These are phyloP conservation scores for Penicillium verrucosum DNA, from an alignment of 2,329 filamentous ascomycete species.

Conservation along the genomic window DNA sequence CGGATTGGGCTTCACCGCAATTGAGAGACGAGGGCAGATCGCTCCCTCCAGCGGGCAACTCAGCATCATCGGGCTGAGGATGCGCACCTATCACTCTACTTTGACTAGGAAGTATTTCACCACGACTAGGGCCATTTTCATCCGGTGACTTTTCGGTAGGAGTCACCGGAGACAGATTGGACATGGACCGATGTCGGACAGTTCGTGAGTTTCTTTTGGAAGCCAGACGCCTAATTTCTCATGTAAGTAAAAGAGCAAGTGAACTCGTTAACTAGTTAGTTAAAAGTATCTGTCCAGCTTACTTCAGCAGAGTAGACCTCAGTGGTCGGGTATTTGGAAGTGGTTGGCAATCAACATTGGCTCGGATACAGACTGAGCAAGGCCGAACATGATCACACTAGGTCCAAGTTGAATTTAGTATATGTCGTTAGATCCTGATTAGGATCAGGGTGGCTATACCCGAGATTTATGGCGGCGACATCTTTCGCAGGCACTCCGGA, in stretches of 20 bases:
- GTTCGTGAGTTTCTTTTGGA: neutral
- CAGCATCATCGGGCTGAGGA: neutral
- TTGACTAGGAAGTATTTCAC: neutral
- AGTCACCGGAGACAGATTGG: neutral
- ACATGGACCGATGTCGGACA: neutral
- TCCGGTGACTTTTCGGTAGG: neutral
- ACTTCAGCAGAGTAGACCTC: conserved; percentile 11
- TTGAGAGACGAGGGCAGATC: conserved; percentile 10
- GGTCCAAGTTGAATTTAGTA: neutral
- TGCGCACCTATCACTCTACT: neutral
- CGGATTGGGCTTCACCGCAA: conserved; percentile 34
- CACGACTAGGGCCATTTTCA: neutral
- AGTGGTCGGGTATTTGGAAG: conserved; percentile 1
- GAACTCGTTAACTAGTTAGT: too few relatives aligned
- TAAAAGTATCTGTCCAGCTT: neutral
- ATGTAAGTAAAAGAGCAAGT: neutral
- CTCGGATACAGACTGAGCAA: conserved; percentile 34
- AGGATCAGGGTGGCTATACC: conserved; percentile 13
- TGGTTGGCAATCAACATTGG: conserved; percentile 24
- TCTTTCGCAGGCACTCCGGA: conserved; percentile 31
- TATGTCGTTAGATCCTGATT: neutral
- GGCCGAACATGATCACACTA: conserved; percentile 36
- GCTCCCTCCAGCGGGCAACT: neutral
- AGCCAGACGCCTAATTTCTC: neutral
- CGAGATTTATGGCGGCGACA: conserved; percentile 33